Evolutionary conservation across 2,329 filamentous ascomycete species (phyloP), one percentile per base, ranked within the genome.

Genomic region (Monilinia vaccinii-corymbosi): DNA sequence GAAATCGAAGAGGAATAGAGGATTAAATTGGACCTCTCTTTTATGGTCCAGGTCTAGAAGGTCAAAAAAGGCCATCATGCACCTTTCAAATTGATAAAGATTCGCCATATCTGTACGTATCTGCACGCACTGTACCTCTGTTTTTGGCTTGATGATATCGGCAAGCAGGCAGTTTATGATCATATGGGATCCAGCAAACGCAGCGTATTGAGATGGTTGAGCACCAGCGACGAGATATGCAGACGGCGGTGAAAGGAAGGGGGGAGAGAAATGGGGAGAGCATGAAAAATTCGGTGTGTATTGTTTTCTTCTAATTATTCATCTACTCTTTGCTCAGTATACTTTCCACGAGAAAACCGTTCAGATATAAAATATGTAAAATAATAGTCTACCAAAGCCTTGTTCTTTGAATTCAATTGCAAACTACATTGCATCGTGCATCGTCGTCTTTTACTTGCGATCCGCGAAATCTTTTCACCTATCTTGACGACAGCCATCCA

Each of bases 1-100:
- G 94, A 99, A 77, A 97, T 99, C 68, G 94, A 96, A 75, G 92
- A 97, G 78, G 82, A 85, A 67, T 84, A 65, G 62, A 44, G 18
- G 4, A 18, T 32, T 50, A 11, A 58, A 31, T 57, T 38, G 61
- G 21, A 56, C 4, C 23, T 38, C 18, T 53, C 21, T 32, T 53
- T 44, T 44, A 28, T n/a, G 32, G 49, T 28, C 34, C 38, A 51
- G n/a, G 21, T 23, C 21, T 25, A 18, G 21, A 51, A 18, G 48
- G 32, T 16, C 13, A 50, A 51, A 21, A 11, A 25, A 51, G 48
- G 21, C 38, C 14, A 18, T 18, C 38, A 44, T 55, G n/a, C 51
- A 44, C 25, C 51, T 11, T 32, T 55, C 28, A 32, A 38, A 23
- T n/a, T 40, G 23, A 47, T 47, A 44, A n/a, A 49, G 53, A 40